These are phyloP conservation scores for Scutellaria galericulata DNA, from an alignment of 257 asterid species.

Conservation along the genomic window DNA sequence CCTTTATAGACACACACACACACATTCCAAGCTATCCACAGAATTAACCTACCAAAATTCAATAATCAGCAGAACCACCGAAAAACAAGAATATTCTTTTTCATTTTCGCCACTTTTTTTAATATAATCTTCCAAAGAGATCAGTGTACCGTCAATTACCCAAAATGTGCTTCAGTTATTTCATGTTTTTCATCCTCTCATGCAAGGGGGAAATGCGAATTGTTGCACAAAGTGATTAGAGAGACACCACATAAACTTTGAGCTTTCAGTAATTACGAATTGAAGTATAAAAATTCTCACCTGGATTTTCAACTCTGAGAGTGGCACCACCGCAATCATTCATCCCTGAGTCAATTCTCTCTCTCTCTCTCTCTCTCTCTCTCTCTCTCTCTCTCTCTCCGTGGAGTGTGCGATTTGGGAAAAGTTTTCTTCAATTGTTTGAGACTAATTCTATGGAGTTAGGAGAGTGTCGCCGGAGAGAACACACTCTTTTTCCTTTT, in stretches of 20 bases:
- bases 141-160: conserved; percentile 32
- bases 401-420: conserved; percentile 9
- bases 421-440: conserved; percentile 28
- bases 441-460: conserved; percentile 30
- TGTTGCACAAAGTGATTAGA: conserved; percentile 16
- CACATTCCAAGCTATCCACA: neutral
- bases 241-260: neutral
- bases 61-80: conserved; percentile 21
- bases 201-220: conserved; percentile 25
- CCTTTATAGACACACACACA: neutral
- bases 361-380: neutral
- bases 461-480: conserved; percentile 31
- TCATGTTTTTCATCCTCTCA: neutral
- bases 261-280: neutral
- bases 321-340: conserved; percentile 31
- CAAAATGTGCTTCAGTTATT: conserved; percentile 8
- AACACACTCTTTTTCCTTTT: neutral
- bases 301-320: conserved; percentile 35
- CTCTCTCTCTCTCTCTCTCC: neutral
- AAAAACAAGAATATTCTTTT: neutral
- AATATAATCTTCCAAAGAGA: conserved; percentile 15
- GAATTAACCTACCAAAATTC: conserved; percentile 6
- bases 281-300: conserved; percentile 27
- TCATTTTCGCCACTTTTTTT: neutral
- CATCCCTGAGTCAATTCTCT: conserved; percentile 28